A percentile compares a stretch with the other conserved stretches of the same genome.
Evolutionary conservation across 2,329 filamentous ascomycete species (phyloP).

Genomic region (Elsinoe fawcettii): DNA sequence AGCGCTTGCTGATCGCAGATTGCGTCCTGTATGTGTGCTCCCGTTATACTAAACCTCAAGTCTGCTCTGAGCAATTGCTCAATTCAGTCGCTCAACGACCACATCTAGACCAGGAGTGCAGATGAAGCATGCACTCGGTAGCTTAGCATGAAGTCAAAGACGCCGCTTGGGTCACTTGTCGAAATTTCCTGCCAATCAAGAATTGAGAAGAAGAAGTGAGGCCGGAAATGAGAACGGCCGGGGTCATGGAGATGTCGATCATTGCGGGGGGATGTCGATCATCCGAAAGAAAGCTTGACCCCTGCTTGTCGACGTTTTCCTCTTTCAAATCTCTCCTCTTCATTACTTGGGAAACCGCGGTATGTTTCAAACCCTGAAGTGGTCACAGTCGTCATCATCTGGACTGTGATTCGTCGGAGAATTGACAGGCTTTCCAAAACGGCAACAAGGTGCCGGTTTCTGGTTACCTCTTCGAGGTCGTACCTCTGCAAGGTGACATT

Average conservation of each 20-base stretch:
- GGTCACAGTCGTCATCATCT: not conserved
- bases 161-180: slow-evolving; percentile 3
- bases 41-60: not conserved
- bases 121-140: not conserved
- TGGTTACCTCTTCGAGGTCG: slow-evolving; percentile 3
- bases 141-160: not conserved
- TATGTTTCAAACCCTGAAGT: slow-evolving; percentile 12
- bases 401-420: not conserved
- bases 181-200: not conserved
- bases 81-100: not conserved
- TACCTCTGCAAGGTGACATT: slow-evolving; percentile 3
- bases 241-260: not conserved
- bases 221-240: not conserved
- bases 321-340: slow-evolving; percentile 3
- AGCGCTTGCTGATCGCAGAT: not conserved
- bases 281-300: slow-evolving; percentile 4
- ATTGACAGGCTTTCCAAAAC: slow-evolving; percentile 2
- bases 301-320: slow-evolving; percentile 4
- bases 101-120: not conserved
- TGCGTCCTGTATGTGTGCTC: not conserved
- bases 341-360: slow-evolving; percentile 8
- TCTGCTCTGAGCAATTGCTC: not conserved
- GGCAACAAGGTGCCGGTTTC: not conserved
- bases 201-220: not conserved
- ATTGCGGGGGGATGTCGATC: slow-evolving; percentile 3